Base-by-base conservation (phyloP, 2,329 filamentous ascomycete species). In the Hypomyces rosellus region DNA sequence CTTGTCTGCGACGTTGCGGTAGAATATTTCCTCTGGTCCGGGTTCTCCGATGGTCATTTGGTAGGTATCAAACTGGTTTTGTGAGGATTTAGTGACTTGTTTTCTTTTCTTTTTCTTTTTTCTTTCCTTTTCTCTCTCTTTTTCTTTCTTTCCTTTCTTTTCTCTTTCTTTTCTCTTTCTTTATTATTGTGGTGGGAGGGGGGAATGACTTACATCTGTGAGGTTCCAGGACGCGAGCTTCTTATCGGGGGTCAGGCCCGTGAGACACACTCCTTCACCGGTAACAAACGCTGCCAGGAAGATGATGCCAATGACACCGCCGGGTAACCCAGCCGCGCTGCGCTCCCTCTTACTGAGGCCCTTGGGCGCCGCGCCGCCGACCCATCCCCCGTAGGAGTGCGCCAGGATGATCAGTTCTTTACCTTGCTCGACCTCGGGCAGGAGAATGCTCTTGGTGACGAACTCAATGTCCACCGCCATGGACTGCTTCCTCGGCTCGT, bases 21-120 rank as follows among this genome's bases (percentile, higher is more conserved):
- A 55, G 39, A 55, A 55, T 2, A 53, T 14, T 12, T 38, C n/a
- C 20, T 46, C 34, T 91, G 88, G 89, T 5, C 14, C 12, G 9
- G 25, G 25, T 6, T 30, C 25, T 30, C 25, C 25, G 25, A 30
- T 30, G 25, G 4, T 30, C 25, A 30, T 30, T 11, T 30, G 25
- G 25, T 30, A 30, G 4, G 25, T 30, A 11, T 30, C 25, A 30
- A 30, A 30, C 20, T 20, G n/a, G n/a, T n/a, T n/a, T n/a, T n/a
- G n/a, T n/a, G n/a, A n/a, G n/a, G n/a, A n/a, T n/a, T n/a, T n/a
- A n/a, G n/a, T n/a, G n/a, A n/a, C n/a, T n/a, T n/a, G n/a, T 20
- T 5, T 20, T 20, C 20, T 20, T 20, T 20, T 20, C 20, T 20
- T 20, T 20, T 20, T 5, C 5, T 20, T 11, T 8, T 20, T 5